These are phyloP conservation scores for Trapa incisa DNA, from an alignment of 345 rosid genomes.

Conservation along the genomic window DNA sequence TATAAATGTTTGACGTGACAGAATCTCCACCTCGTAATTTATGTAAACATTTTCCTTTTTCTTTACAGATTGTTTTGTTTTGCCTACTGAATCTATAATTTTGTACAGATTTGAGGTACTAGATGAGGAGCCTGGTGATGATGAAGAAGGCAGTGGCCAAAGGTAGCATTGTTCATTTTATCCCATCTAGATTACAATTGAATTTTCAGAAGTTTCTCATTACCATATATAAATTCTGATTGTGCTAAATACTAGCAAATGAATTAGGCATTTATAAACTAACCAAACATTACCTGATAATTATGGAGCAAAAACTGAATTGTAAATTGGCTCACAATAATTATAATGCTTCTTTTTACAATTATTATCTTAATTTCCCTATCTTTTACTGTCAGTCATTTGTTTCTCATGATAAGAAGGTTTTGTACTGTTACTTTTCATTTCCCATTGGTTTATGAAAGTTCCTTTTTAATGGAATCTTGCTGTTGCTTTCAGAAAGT, in stretches of 20 bases:
- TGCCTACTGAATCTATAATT: background rate
- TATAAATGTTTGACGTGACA: background rate
- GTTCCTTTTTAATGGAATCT: background rate
- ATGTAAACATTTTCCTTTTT: background rate
- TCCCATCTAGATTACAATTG: background rate
- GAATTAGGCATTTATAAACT: background rate
- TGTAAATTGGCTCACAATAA: background rate
- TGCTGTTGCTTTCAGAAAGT: slow-evolving; percentile 34
- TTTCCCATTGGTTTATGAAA: background rate
- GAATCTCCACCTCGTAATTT: background rate
- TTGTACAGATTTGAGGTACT: slow-evolving; percentile 69
- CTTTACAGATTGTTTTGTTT: background rate
- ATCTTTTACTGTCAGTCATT: background rate
- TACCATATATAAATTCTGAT: background rate
- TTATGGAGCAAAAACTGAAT: background rate
- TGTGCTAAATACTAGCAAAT: background rate
- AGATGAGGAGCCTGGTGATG: slow-evolving; percentile 97
- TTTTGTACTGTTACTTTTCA: background rate
- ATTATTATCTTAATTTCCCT: background rate
- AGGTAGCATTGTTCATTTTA: slow-evolving; percentile 27
- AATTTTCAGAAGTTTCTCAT: background rate
- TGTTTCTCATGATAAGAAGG: background rate
- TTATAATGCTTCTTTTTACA: background rate
- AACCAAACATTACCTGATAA: background rate
- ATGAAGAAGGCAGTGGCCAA: slow-evolving; percentile 73